Base-by-base conservation (phyloP, 495 filamentous ascomycete species). In the Apiosordaria backusii region DNA sequence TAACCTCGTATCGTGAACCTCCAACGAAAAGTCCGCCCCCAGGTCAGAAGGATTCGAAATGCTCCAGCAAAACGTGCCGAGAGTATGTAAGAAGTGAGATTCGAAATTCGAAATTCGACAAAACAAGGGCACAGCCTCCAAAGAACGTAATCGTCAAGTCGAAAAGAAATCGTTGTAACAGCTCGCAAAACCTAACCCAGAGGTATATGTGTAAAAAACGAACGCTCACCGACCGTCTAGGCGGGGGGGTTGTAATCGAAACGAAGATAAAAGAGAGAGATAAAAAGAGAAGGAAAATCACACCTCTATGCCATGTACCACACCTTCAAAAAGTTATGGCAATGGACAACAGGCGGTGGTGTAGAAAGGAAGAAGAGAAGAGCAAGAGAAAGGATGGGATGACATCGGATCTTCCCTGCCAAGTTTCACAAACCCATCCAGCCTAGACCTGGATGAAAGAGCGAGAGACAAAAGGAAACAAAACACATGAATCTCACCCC, bases 211-310 rank as follows among this genome's bases (percentile, higher is more conserved):
- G 18, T 19, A 45, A 67, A 16, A 58, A 61, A 21, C 23, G 29
- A 27, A 23, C 57, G 61, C 35, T 45, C 35, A 55, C 52, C 52
- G 18, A 55, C 52, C 52, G 52, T 55, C 52, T 55, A 55, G 52
- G 52, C 10, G 52, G 52, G 50, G 4, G 52, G 22, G n/a, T 19
- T 23, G 26, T 25, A 23, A 18, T 23, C 4, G 35, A 45, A 45
- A 45, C 35, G 35, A 45, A 45, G 35, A 15, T 29, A 29, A 45
- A 45, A 45, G 57, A 57, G 53, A 24, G 19, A 21, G 23, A 22
- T 9, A 21, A 23, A 21, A 57, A 21, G 9, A 55, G 18, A 55
- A 24, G 13, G 4, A 55, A 16, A 21, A 4, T 55, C 19, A 55
- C 19, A 21, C 19, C 22, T 55, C 22, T 55, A 55, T 4, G 19